phyloP scores from a whole-genome alignment of 1,284 basidiomycete species.

The Golubevia pallescens region DNA sequence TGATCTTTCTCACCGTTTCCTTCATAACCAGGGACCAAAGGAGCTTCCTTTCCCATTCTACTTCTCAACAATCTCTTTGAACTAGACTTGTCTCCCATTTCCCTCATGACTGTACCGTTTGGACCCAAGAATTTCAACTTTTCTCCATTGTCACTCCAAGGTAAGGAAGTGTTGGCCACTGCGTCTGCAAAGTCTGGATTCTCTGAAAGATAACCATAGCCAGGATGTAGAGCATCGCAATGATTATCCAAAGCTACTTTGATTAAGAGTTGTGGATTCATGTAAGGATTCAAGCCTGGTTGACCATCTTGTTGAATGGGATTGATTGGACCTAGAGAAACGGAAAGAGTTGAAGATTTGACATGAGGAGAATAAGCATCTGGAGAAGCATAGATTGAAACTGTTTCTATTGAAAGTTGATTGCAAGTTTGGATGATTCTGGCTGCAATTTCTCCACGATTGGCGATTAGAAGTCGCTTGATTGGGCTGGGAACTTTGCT shows the following conservation, averaged over 20 bases:
- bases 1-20: constrained; percentile 10
- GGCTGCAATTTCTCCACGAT: constrained; percentile 70
- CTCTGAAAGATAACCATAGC: constrained; percentile 76
- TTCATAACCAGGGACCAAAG: constrained; percentile 30
- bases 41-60: constrained; percentile 16
- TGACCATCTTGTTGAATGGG: constrained; percentile 68
- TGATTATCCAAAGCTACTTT: constrained; percentile 67
- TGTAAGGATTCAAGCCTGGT: constrained; percentile 66
- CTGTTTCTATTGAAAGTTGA: constrained; percentile 67
- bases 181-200: constrained; percentile 19
- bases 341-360: background rate
- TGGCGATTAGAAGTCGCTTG: constrained; percentile 68
- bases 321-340: constrained; percentile 15
- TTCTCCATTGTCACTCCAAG: constrained; percentile 19
- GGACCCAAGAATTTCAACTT: constrained; percentile 22
- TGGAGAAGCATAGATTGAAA: constrained; percentile 70
- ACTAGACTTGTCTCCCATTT: constrained; percentile 13
- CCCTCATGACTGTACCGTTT: constrained; percentile 18
- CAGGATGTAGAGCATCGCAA: constrained; percentile 72
- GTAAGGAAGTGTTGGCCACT: constrained; percentile 13
- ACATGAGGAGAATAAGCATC: constrained; percentile 70
- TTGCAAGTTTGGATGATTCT: constrained; percentile 71
- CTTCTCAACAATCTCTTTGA: constrained; percentile 19
- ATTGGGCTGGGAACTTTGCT: too few relatives aligned
- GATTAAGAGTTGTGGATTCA: constrained; percentile 62